Base-by-base conservation (phyloP, 139 green algal species). In the Chlamydomonas asymmetrica region DNA sequence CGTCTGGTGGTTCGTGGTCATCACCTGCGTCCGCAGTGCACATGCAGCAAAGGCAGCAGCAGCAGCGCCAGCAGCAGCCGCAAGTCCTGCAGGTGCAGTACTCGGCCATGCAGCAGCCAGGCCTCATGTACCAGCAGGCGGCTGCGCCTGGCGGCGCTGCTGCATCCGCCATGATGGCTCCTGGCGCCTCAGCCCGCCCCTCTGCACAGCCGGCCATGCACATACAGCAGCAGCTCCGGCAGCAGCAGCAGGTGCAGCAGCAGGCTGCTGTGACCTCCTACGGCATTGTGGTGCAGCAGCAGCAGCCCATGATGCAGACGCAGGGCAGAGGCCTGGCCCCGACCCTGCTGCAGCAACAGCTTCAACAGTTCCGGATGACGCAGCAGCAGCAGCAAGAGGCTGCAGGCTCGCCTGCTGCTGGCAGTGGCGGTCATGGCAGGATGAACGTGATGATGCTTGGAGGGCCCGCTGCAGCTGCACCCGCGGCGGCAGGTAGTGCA, bases 11-110 rank as follows among this genome's bases (percentile, higher is more conserved):
- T n/a, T n/a, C n/a, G n/a, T n/a, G n/a, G n/a, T n/a, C n/a, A n/a
- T n/a, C n/a, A n/a, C n/a, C n/a, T n/a, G n/a, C n/a, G n/a, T 73
- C 4, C 40, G 9, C 7, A 22, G 45, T 16, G 9, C 31, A 23
- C 9, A 25, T 40, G 66, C 65, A 63, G 64, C 66, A 71, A 4
- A 56, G 61, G 41, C 65, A 63, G 39, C 49, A 54, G 31, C 52
- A 54, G 22, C 20, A 81, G 75, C 56, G 41, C 9, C 69, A 75
- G 52, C 69, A 41, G 66, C 49, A 64, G 48, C 49, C 20, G 31
- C 48, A 60, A 32, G 34, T n/a, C 43, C 49, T 64, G 43, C 63
- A 66, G 25, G 32, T 40, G 60, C 22, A 41, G 25, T n/a, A n/a
- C 23, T 8, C 49, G 3, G 49, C 32, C 48, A 5, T 4, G 6